Percentiles rank a stretch among this genome's conserved stretches.
Evolutionary conservation across 805 yeast species (phyloP).

Genomic region (Lachancea quebecensis): DNA sequence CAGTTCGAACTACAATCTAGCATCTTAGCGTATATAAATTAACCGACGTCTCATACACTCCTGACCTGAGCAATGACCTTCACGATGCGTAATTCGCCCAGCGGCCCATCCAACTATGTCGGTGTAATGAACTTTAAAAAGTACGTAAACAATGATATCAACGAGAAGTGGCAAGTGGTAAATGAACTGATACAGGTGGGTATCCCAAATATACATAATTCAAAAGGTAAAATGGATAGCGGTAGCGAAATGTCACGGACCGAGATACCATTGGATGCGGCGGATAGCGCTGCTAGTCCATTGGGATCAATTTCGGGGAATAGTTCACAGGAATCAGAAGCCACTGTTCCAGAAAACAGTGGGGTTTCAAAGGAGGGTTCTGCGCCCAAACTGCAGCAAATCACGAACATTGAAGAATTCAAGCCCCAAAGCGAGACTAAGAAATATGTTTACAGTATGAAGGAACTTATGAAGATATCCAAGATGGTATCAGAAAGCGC

Average conservation of each 20-base stretch:
- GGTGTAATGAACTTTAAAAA: no score
- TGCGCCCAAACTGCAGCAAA: not conserved
- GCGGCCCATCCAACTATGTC: no score
- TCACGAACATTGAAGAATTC: slow-evolving; percentile 2
- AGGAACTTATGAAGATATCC: slow-evolving; percentile 20
- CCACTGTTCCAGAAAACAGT: not conserved
- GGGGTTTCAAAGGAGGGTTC: not conserved
- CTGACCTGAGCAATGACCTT: not conserved
- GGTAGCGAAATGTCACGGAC: not conserved
- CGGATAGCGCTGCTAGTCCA: not conserved
- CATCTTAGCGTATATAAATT: slow-evolving; percentile 3
- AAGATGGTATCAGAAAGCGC: slow-evolving; percentile 22
- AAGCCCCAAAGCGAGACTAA: slow-evolving; percentile 13
- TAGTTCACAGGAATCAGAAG: no score
- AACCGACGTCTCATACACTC: not conserved
- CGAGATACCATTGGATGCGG: not conserved
- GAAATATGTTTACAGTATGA: slow-evolving; percentile 21
- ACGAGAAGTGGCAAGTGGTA: no score
- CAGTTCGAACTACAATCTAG: not conserved
- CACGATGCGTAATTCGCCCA: no score
- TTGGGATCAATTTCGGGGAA: no score
- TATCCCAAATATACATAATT: not conserved
- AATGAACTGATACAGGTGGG: no score
- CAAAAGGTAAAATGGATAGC: not conserved
- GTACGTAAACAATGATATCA: no score